A percentile compares a stretch with the other conserved stretches of the same genome.
phyloP scores from a whole-genome alignment of 352 stramenopile genomes.

The Phytophthora crassamura region DNA sequence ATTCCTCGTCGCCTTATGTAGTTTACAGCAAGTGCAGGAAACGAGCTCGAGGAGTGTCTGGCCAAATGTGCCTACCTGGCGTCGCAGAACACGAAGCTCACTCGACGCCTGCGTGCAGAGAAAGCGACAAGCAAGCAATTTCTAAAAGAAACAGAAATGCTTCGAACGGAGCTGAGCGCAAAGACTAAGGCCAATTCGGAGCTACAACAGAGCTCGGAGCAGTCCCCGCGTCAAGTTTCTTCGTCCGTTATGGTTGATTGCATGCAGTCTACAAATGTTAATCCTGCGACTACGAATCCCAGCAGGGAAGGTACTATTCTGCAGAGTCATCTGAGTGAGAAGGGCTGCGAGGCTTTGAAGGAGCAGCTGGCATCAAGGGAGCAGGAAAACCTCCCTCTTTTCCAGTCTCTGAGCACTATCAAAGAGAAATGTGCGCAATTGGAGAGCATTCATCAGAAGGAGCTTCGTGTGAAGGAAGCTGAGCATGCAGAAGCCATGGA shows the following conservation, averaged over 20 bases:
- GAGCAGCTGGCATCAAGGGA: constrained; percentile 42
- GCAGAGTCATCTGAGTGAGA: neutral
- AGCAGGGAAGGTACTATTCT: neutral
- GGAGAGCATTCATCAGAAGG: constrained; percentile 26
- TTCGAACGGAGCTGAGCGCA: constrained; percentile 31
- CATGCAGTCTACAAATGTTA: too few species aligned
- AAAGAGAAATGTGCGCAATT: constrained; percentile 44
- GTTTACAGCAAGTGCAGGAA: neutral
- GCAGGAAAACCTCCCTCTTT: constrained; percentile 50
- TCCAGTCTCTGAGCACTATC: constrained; percentile 50
- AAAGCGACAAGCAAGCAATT: constrained; percentile 32
- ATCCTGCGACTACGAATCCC: neutral
- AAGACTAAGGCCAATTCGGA: constrained; percentile 26
- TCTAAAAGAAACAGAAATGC: constrained; percentile 26
- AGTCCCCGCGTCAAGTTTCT: constrained; percentile 15
- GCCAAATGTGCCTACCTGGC: constrained; percentile 35
- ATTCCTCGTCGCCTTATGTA: neutral
- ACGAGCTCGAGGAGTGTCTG: constrained; percentile 31
- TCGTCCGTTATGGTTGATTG: neutral
- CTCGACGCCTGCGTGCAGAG: constrained; percentile 27
- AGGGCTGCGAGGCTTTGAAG: constrained; percentile 20
- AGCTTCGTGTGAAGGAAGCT: constrained; percentile 26
- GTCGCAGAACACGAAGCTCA: constrained; percentile 40
- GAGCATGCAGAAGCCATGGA: constrained; percentile 38
- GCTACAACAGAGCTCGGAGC: constrained; percentile 17